These are phyloP conservation scores for Xylaria curta DNA, from an alignment of 495 filamentous ascomycete genomes.

Conservation along the genomic window DNA sequence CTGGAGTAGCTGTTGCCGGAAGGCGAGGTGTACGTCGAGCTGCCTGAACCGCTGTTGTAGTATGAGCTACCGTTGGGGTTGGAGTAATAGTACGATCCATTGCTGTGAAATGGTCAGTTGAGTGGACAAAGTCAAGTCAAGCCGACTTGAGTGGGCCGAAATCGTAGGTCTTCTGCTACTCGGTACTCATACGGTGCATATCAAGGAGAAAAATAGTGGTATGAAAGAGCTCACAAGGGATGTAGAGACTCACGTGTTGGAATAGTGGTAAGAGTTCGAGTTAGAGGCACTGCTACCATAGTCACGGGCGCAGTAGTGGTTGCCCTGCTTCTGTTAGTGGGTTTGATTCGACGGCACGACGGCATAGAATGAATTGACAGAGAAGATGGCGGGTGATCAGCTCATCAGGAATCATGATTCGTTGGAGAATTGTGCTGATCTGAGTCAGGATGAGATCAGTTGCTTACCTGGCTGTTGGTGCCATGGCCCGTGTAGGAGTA, in stretches of 20 bases:
- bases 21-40: slow-evolving; percentile 51
- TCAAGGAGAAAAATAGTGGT: not conserved
- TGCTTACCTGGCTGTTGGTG: slow-evolving; percentile 49
- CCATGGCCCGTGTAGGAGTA: slow-evolving; percentile 52
- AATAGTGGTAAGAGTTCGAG: slow-evolving; percentile 63
- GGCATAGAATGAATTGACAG: not conserved
- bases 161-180: not conserved
- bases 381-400: not conserved
- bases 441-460: not conserved
- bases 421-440: not conserved
- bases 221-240: slow-evolving; percentile 18
- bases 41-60: slow-evolving; percentile 52
- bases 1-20: slow-evolving; percentile 38
- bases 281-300: slow-evolving; percentile 54
- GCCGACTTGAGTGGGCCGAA: not conserved
- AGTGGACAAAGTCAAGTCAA: not conserved
- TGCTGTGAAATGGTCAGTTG: slow-evolving; percentile 31
- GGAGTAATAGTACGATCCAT: slow-evolving; percentile 67
- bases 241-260: slow-evolving; percentile 50
- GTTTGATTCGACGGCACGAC: not conserved
- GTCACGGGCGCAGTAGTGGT: slow-evolving; percentile 63
- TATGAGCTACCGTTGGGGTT: slow-evolving; percentile 60
- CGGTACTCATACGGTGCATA: not conserved
- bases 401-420: not conserved
- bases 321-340: slow-evolving; percentile 47